Evolutionary conservation across 345 rosid genomes (phyloP).

Genomic region (Nasturtium officinale): DNA sequence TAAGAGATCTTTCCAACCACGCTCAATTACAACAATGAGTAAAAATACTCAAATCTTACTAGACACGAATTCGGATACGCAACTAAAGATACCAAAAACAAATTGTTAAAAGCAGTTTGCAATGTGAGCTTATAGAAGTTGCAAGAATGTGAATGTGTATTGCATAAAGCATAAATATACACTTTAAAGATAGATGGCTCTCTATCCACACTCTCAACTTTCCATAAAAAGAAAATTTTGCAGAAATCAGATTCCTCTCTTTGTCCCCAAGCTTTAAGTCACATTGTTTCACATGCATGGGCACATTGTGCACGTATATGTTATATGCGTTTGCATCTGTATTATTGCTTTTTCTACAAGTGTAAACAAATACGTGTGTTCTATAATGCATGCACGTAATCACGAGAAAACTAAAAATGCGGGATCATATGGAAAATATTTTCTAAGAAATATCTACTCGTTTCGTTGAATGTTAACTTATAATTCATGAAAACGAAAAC

Average conservation of each 20-base stretch:
- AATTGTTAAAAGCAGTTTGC: background rate
- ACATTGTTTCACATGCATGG: conserved; percentile 41
- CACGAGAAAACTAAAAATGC: background rate
- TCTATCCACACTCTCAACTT: conserved; percentile 21
- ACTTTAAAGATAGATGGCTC: conserved; percentile 8
- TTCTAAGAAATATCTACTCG: background rate
- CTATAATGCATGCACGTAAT: background rate
- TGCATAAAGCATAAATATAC: conserved; percentile 15
- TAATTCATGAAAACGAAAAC: background rate
- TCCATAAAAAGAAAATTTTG: conserved; percentile 25
- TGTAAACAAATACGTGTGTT: background rate
- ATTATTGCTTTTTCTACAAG: background rate
- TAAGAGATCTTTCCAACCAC: no score
- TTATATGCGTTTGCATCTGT: conserved; percentile 24
- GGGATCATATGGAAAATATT: background rate
- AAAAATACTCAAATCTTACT: no score
- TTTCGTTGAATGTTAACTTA: background rate
- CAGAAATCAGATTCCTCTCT: conserved; percentile 33
- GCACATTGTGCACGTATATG: background rate
- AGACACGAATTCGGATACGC: no score
- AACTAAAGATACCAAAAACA: no score
- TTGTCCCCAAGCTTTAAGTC: conserved; percentile 33
- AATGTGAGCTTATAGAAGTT: background rate
- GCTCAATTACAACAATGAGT: no score
- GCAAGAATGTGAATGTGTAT: background rate